Base-by-base conservation (phyloP, 208 protist species). In the Acanthamoeba triangularis region DNA sequence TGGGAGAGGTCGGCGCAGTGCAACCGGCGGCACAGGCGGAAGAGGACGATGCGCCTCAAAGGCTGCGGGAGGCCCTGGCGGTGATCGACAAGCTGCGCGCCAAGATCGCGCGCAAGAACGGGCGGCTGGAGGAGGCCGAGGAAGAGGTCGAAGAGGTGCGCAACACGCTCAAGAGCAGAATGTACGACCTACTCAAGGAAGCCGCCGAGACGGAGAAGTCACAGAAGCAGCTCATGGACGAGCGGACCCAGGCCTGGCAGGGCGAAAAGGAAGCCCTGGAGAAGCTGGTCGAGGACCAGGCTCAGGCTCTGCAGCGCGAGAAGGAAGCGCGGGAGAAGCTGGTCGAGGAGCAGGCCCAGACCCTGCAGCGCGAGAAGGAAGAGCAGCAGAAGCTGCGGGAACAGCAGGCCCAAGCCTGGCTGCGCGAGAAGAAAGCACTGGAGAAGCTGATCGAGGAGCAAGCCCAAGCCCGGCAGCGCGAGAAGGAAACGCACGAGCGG, bases 101-200 rank as follows among this genome's bases (percentile, higher is more conserved):
- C 41, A 87, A 87, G 78, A 54, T 87, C 5, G 47, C 23, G 11
- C 5, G 52, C 4, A 87, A 87, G 78, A 63, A n/a, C 8, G 30
- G 0, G 28, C 44, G 52, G 18, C 30, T 56, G 49, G 44, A 87
- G 47, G 78, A 59, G 23, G 41, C 25, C n/a, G 47, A 87, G 23
- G 44, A 87, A 23, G 78, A 59, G 23, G 41, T 2, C 5, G 47
- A 87, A n/a, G 35, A 80, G 35, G 14, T 80, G 72, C 37, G 18
- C 5, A 14, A 8, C 41, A n/a, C 18, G 16, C 72, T 80, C 20
- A 30, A 41, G 18, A 25, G 37, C 20, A 28, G 49, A 3, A 63
- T 87, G 78, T 47, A 87, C 49, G 44, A 33, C n/a, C 76, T 85
- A 14, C 76, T 85, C 5, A 13, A 85, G 76, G 41, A 85, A 10